Conservation (phyloP, 805 yeast genomes). For the Myxozyma vanderwaltii region DNA sequence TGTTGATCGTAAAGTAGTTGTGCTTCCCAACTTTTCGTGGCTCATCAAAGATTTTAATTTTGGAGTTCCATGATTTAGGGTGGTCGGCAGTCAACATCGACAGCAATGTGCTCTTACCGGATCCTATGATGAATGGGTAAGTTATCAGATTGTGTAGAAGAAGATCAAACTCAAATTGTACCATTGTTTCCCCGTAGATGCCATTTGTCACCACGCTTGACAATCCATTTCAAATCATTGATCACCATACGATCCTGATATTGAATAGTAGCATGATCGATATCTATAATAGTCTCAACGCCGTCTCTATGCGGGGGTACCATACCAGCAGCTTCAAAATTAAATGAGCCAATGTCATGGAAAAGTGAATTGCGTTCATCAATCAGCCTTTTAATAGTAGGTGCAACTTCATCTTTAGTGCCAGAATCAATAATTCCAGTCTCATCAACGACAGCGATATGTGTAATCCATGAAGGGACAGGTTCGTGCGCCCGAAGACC, state of each 20-base stretch:
- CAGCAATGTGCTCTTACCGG: slow-evolving; percentile 88
- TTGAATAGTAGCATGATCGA: slow-evolving; percentile 63
- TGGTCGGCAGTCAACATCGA: slow-evolving; percentile 90
- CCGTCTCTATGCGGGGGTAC: slow-evolving; percentile 2
- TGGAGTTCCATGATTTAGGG: slow-evolving; percentile 90
- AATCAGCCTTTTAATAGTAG: slow-evolving; percentile 33
- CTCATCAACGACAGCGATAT: slow-evolving; percentile 63
- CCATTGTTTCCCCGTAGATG: slow-evolving; percentile 90
- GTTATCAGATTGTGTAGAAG: not conserved
- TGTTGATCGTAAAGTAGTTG: slow-evolving; percentile 77
- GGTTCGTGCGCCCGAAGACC: slow-evolving; percentile 78
- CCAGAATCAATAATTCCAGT: slow-evolving; percentile 60
- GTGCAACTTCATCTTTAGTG: slow-evolving; percentile 38
- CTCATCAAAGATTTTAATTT: slow-evolving; percentile 62
- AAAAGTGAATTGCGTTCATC: slow-evolving; percentile 17
- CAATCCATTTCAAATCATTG: slow-evolving; percentile 63
- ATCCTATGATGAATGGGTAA: slow-evolving; percentile 7
- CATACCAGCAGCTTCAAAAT: slow-evolving; percentile 7
- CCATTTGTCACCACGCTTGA: slow-evolving; percentile 77
- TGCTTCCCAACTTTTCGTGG: slow-evolving; percentile 73
- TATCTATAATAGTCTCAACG: slow-evolving; percentile 48
- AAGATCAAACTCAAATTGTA: not conserved
- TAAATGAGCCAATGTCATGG: slow-evolving; percentile 15
- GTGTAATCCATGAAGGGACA: slow-evolving; percentile 78
- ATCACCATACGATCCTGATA: slow-evolving; percentile 67